phyloP scores from a whole-genome alignment of 2,329 filamentous ascomycete genomes.

The Talaromyces sp. region DNA sequence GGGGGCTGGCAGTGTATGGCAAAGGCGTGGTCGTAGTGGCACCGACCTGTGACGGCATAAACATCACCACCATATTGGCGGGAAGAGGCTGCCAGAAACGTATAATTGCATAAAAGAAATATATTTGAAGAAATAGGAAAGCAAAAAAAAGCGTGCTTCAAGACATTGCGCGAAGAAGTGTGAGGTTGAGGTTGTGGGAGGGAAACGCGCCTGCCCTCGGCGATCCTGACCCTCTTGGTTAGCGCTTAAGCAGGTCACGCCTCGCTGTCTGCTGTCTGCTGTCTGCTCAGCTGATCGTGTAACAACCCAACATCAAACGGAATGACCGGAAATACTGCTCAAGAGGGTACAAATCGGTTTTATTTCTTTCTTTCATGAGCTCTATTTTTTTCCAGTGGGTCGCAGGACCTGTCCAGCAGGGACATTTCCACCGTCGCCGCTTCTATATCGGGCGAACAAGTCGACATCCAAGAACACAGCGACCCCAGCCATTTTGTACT shows the following conservation, averaged over 20 bases:
- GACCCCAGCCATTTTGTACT: not conserved
- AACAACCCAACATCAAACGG: not conserved
- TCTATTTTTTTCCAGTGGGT: not conserved
- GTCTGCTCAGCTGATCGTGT: not conserved
- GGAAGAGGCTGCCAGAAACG: not conserved
- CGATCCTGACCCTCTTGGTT: not conserved
- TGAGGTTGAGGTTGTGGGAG: not conserved
- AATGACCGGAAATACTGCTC: not conserved
- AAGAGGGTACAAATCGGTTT: not conserved
- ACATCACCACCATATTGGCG: not conserved
- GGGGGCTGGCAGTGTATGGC: slow-evolving; percentile 35
- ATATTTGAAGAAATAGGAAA: not conserved
- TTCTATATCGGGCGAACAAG: not conserved
- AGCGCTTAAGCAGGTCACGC: not conserved
- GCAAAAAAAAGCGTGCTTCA: not conserved
- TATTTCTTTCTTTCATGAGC: not conserved
- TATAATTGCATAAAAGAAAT: not conserved
- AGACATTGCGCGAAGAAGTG: not conserved
- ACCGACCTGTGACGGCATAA: slow-evolving; percentile 6
- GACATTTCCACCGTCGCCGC: not conserved
- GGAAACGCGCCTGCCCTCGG: not conserved
- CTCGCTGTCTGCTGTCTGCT: not conserved
- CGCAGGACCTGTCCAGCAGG: not conserved
- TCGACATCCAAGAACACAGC: not conserved
- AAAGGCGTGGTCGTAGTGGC: slow-evolving; percentile 18